phyloP scores from a whole-genome alignment of 2,329 filamentous ascomycete species.

The Verticillium klebahnii region DNA sequence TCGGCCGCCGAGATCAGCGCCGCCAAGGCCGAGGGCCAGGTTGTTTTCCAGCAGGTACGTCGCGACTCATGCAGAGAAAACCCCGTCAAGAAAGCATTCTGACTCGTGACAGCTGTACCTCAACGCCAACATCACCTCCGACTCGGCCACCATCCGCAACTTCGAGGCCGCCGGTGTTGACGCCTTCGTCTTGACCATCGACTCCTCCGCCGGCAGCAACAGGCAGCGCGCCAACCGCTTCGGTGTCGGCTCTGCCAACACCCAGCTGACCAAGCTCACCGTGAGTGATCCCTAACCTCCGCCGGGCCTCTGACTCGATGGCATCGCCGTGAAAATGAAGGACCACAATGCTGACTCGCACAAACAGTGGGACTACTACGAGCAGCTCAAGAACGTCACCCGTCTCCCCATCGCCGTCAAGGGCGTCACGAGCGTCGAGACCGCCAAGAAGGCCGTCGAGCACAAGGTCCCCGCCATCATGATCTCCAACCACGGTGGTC shows the following conservation, averaged over 20 bases:
- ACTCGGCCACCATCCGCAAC: constrained; percentile 22
- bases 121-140: constrained; percentile 26
- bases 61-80: background rate
- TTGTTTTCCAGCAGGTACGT: constrained; percentile 31
- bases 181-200: constrained; percentile 33
- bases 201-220: constrained; percentile 33
- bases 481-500: constrained; percentile 38
- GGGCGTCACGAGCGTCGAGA: constrained; percentile 31
- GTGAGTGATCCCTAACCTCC: background rate
- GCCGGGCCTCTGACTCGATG: background rate
- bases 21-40: constrained; percentile 28
- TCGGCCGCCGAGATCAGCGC: constrained; percentile 32
- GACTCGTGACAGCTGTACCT: constrained; percentile 22
- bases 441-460: constrained; percentile 28
- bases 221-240: constrained; percentile 35
- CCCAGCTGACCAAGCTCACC: constrained; percentile 10
- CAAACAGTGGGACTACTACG: constrained; percentile 29
- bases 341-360: background rate
- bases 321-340: background rate
- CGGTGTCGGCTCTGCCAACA: constrained; percentile 28
- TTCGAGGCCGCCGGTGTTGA: constrained; percentile 27
- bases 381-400: constrained; percentile 28
- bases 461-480: constrained; percentile 28
- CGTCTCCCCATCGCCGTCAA: constrained; percentile 34
- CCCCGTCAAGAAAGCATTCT: background rate